A percentile compares a stretch with the other conserved stretches of the same genome.
These are phyloP conservation scores for Ramaria sp. DNA, from an alignment of 768 basidiomycete species.

Conservation along the genomic window DNA sequence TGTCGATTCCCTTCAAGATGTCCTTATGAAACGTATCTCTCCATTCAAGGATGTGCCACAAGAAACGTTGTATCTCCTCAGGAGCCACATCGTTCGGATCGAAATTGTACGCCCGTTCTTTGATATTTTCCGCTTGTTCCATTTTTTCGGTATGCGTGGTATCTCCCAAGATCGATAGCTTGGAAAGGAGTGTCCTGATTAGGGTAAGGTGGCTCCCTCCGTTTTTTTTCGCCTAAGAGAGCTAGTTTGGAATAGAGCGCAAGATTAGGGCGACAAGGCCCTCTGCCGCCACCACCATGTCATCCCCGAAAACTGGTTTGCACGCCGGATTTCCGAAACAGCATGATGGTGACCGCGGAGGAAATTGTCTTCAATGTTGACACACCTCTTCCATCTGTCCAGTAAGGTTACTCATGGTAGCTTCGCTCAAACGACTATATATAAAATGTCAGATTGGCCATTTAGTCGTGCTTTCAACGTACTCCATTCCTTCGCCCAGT, in stretches of 20 bases:
- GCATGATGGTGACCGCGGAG: too few relatives aligned
- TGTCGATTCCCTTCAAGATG: slow-evolving; percentile 46
- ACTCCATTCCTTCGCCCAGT: slow-evolving; percentile 58
- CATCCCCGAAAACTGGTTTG: too few relatives aligned
- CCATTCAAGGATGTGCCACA: slow-evolving; percentile 51
- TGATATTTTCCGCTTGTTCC: slow-evolving; percentile 43
- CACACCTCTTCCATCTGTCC: slow-evolving; percentile 35
- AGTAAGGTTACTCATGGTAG: slow-evolving; percentile 49
- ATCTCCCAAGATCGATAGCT: slow-evolving; percentile 39
- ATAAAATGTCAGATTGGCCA: not conserved
- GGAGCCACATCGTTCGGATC: slow-evolving; percentile 54
- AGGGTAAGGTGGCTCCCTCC: slow-evolving; percentile 23
- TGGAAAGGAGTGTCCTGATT: slow-evolving; percentile 35
- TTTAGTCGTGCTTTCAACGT: slow-evolving; percentile 13
- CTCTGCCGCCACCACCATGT: too few relatives aligned
- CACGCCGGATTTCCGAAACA: too few relatives aligned
- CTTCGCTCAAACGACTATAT: slow-evolving; percentile 45
- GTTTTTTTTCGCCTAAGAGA: slow-evolving; percentile 20
- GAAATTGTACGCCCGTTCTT: slow-evolving; percentile 50
- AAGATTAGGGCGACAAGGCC: too few relatives aligned
- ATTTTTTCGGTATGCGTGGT: slow-evolving; percentile 32
- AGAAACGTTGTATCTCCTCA: slow-evolving; percentile 47
- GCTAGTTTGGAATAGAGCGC: too few relatives aligned
- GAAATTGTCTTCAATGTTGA: not conserved
- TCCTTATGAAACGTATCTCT: slow-evolving; percentile 48